Conservation (phyloP, 2,329 filamentous ascomycete species). For the Aureobasidium musti region DNA sequence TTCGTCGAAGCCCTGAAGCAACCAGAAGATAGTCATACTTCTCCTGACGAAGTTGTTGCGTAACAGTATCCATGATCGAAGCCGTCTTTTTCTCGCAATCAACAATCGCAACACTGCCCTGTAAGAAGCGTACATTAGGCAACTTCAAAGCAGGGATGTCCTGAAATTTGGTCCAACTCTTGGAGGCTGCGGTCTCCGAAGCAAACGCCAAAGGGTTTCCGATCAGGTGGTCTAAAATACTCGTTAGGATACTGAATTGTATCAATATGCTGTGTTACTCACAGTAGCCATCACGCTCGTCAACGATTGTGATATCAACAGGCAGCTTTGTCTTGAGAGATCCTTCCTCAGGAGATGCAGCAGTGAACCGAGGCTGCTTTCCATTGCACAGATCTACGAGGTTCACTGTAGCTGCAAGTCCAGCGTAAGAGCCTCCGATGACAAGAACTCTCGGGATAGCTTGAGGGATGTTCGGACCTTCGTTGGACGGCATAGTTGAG, state of each 20-base stretch:
- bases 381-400: slow-evolving; percentile 66
- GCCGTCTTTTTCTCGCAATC: slow-evolving; percentile 63
- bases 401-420: slow-evolving; percentile 66
- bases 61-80: slow-evolving; percentile 50
- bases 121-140: slow-evolving; percentile 63
- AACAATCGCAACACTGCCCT: slow-evolving; percentile 64
- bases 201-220: slow-evolving; percentile 72
- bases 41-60: slow-evolving; percentile 37
- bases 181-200: slow-evolving; percentile 62
- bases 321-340: slow-evolving; percentile 38
- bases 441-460: slow-evolving; percentile 55
- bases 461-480: background rate
- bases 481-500: slow-evolving; percentile 11
- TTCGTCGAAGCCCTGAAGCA: slow-evolving; percentile 67
- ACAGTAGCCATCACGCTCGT: slow-evolving; percentile 85
- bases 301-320: slow-evolving; percentile 71
- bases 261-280: slow-evolving; percentile 40
- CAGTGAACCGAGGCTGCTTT: slow-evolving; percentile 48
- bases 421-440: slow-evolving; percentile 72
- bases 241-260: slow-evolving; percentile 12
- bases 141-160: slow-evolving; percentile 67
- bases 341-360: background rate
- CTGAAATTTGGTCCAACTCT: slow-evolving; percentile 69
- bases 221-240: slow-evolving; percentile 66
- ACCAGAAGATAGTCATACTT: slow-evolving; percentile 75